A percentile compares a stretch with the other conserved stretches of the same genome.
phyloP scores from a whole-genome alignment of 495 filamentous ascomycete species.

The Penicillium taxi region DNA sequence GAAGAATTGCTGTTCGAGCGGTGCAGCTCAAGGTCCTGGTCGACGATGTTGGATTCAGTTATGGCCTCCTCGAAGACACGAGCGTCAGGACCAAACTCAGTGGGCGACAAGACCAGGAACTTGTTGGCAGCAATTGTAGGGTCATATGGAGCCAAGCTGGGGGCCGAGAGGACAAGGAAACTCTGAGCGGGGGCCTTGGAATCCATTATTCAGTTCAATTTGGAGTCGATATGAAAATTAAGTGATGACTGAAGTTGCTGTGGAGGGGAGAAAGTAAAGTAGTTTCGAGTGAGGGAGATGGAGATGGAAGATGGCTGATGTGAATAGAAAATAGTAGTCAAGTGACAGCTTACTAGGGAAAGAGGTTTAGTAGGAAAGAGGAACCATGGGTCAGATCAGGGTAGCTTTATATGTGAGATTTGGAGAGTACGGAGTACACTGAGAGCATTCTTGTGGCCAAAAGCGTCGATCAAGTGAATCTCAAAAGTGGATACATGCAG shows the following conservation, averaged over 20 bases:
- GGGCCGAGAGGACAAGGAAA: conserved; percentile 31
- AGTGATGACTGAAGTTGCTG: conserved; percentile 2
- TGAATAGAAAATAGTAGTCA: not conserved
- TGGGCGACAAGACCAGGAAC: conserved; percentile 32
- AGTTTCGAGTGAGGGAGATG: not conserved
- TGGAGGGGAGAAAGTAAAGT: not conserved
- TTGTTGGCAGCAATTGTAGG: conserved; percentile 21
- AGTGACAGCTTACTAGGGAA: no score
- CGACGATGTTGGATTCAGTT: conserved; percentile 10
- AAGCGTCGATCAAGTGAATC: conserved; percentile 28
- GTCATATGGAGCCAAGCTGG: conserved; percentile 12
- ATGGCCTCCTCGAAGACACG: conserved; percentile 17
- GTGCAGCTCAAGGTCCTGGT: conserved; percentile 7
- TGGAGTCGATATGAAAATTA: conserved; percentile 7
- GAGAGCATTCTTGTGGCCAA: conserved; percentile 15
- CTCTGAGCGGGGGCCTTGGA: conserved; percentile 27
- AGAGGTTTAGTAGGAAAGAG: no score
- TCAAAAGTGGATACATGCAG: conserved; percentile 19
- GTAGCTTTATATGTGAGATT: conserved; percentile 28
- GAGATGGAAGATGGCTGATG: not conserved
- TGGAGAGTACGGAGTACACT: conserved; percentile 21
- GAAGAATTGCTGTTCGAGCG: conserved; percentile 21
- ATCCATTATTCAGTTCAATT: conserved; percentile 25
- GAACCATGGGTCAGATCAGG: conserved; percentile 20
- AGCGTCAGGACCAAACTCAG: conserved; percentile 28